These are phyloP conservation scores for Teunomyces atbi DNA, from an alignment of 805 yeast genomes.

Conservation along the genomic window DNA sequence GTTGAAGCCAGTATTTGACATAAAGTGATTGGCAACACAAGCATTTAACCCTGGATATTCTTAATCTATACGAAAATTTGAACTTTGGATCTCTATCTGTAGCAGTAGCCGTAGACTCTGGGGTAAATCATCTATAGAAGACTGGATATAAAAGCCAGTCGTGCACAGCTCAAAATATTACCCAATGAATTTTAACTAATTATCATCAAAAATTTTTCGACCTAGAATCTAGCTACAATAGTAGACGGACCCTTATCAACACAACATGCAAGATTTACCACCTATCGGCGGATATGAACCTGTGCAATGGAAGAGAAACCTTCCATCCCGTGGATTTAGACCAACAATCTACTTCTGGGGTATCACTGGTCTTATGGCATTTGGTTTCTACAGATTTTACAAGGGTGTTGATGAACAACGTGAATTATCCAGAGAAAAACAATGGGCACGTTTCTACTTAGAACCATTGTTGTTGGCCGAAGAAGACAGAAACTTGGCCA, in stretches of 20 bases:
- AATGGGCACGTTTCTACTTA: conserved; percentile 73
- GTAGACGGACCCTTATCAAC: neutral
- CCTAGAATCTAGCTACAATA: neutral
- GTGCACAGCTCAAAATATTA: conserved; percentile 2
- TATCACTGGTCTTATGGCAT: conserved; percentile 59
- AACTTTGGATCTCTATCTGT: neutral
- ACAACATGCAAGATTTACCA: conserved; percentile 76
- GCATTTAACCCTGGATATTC: neutral
- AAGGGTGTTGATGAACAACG: conserved; percentile 72
- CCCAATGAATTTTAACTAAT: conserved; percentile 9
- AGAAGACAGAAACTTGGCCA: conserved; percentile 72
- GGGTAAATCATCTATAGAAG: neutral
- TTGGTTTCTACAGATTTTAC: conserved; percentile 67
- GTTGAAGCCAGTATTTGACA: conserved; percentile 85
- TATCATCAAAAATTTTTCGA: conserved; percentile 6
- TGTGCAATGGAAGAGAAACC: conserved; percentile 84
- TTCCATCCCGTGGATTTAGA: conserved; percentile 83
- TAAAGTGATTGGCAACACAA: conserved; percentile 42
- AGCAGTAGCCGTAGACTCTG: neutral
- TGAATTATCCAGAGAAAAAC: conserved; percentile 71
- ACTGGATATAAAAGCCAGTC: neutral
- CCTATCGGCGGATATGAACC: conserved; percentile 85
- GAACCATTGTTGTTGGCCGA: conserved; percentile 79
- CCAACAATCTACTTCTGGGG: conserved; percentile 71
- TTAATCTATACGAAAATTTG: neutral